Percentiles rank a stretch among this genome's conserved stretches.
phyloP scores from a whole-genome alignment of 2,329 filamentous ascomycete species.

The Nothophoma quercina region DNA sequence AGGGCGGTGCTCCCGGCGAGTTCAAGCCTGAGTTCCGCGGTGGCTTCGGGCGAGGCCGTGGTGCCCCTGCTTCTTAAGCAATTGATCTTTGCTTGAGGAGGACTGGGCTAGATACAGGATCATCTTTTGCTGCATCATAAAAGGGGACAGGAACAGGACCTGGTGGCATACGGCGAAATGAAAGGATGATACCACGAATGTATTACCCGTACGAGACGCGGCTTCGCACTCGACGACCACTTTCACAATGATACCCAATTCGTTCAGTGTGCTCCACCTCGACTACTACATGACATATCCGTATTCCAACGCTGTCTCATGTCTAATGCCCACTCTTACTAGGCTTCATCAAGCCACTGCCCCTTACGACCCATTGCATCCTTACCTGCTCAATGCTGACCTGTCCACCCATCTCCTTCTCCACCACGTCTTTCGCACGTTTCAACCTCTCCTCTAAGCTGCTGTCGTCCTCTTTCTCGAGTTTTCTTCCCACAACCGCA shows the following conservation, averaged over 20 bases:
- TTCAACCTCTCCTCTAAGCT: slow-evolving; percentile 65
- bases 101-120: slow-evolving; percentile 30
- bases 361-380: slow-evolving; percentile 61
- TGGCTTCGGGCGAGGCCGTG: slow-evolving; percentile 52
- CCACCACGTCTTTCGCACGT: slow-evolving; percentile 69
- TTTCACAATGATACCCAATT: slow-evolving; percentile 50
- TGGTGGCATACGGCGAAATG: slow-evolving; percentile 48
- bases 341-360: slow-evolving; percentile 54
- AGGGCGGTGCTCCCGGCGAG: slow-evolving; percentile 51
- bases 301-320: too few relatives aligned
- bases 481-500: slow-evolving; percentile 73
- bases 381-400: slow-evolving; percentile 53
- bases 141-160: slow-evolving; percentile 45
- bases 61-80: slow-evolving; percentile 48
- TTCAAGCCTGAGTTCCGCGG: slow-evolving; percentile 56
- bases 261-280: slow-evolving; percentile 31
- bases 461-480: slow-evolving; percentile 51
- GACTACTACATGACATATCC: too few relatives aligned
- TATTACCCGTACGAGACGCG: slow-evolving; percentile 39
- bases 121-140: slow-evolving; percentile 45
- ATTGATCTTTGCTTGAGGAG: slow-evolving; percentile 32
- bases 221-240: slow-evolving; percentile 34
- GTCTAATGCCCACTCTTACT: slow-evolving; percentile 54
- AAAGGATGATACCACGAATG: slow-evolving; percentile 50
- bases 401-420: slow-evolving; percentile 55